A percentile compares a stretch with the other conserved stretches of the same genome.
phyloP scores from a whole-genome alignment of 2,329 filamentous ascomycete species.

The Atkinsonella hypoxylon region DNA sequence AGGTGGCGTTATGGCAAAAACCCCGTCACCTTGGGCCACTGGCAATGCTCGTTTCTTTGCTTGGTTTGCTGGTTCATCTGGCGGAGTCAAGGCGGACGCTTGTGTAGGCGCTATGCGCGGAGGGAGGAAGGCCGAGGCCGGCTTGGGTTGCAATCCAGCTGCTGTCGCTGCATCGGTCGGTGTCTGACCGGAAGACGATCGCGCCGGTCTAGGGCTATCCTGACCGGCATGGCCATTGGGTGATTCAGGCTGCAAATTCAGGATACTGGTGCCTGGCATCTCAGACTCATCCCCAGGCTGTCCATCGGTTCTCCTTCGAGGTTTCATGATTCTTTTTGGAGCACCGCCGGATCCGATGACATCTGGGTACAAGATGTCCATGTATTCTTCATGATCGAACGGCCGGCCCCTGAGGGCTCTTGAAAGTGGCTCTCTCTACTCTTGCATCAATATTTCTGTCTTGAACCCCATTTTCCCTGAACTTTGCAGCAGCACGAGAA shows the following conservation, averaged over 20 bases:
- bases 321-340: slow-evolving; percentile 46
- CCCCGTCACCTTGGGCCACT: slow-evolving; percentile 6
- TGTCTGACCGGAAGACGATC: slow-evolving; percentile 19
- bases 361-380: slow-evolving; percentile 49
- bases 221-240: slow-evolving; percentile 12
- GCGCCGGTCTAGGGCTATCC: slow-evolving; percentile 15
- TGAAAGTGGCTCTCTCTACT: slow-evolving; percentile 44
- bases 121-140: slow-evolving; percentile 23
- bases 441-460: slow-evolving; percentile 1
- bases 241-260: slow-evolving; percentile 30
- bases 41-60: slow-evolving; percentile 30
- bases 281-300: slow-evolving; percentile 33
- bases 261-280: slow-evolving; percentile 34
- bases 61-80: slow-evolving; percentile 36
- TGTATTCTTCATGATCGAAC: slow-evolving; percentile 49
- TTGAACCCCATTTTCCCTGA: neutral
- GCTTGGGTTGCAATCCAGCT: slow-evolving; percentile 14
- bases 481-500: neutral
- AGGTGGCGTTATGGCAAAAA: slow-evolving; percentile 13
- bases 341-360: slow-evolving; percentile 48
- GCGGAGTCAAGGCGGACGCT: slow-evolving; percentile 39
- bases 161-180: slow-evolving; percentile 14
- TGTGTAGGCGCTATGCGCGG: slow-evolving; percentile 27
- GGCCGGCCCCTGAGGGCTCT: slow-evolving; percentile 43
- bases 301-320: slow-evolving; percentile 36